Conservation (phyloP, 169 alveolate genomes). For the Plasmodium yoelii region DNA sequence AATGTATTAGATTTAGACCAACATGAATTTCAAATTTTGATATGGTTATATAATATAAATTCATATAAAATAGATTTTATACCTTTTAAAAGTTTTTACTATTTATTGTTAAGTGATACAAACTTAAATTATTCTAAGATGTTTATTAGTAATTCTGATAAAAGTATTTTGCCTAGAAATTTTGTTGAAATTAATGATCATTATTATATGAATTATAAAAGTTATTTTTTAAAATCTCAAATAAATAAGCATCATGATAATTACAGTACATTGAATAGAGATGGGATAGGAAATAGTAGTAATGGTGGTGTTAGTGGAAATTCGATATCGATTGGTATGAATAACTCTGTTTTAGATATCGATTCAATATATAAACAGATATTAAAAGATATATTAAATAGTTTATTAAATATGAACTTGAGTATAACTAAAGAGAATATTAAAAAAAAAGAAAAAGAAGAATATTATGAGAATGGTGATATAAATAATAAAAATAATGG, state of each 20-base stretch:
- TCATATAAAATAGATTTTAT: slow-evolving; percentile 47
- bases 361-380: slow-evolving; percentile 61
- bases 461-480: slow-evolving; percentile 19
- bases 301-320: background rate
- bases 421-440: slow-evolving; percentile 72
- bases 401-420: slow-evolving; percentile 54
- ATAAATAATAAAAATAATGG: slow-evolving; percentile 8
- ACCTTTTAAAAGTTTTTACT: slow-evolving; percentile 70
- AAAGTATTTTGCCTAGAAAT: slow-evolving; percentile 12
- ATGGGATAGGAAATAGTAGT: background rate
- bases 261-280: background rate
- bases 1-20: slow-evolving; percentile 68
- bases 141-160: slow-evolving; percentile 44
- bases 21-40: slow-evolving; percentile 76
- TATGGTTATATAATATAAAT: slow-evolving; percentile 71
- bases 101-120: slow-evolving; percentile 55
- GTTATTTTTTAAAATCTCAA: slow-evolving; percentile 50
- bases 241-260: slow-evolving; percentile 17
- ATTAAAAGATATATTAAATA: slow-evolving; percentile 61
- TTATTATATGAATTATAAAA: slow-evolving; percentile 66
- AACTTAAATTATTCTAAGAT: slow-evolving; percentile 69
- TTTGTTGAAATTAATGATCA: slow-evolving; percentile 75
- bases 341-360: slow-evolving; percentile 23
- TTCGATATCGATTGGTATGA: too few species aligned
- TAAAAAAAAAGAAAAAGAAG: slow-evolving; percentile 34